Percentiles rank a stretch among this genome's conserved stretches.
Conservation (phyloP, 306 rosid genomes). For the Fragaria iinumae region DNA sequence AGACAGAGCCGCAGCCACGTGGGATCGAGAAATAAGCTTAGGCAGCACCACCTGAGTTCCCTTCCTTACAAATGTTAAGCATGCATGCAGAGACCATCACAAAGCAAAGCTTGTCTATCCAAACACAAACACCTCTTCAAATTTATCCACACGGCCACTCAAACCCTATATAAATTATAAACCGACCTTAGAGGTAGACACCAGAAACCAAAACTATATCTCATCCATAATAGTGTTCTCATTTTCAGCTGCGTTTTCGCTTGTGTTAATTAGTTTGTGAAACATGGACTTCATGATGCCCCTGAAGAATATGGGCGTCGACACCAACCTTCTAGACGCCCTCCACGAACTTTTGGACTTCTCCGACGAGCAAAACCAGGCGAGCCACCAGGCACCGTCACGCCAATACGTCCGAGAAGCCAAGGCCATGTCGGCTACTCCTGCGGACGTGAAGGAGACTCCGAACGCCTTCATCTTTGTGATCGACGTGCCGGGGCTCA, state of each 20-base stretch:
- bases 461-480: constrained; percentile 23
- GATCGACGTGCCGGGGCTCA: constrained; percentile 44
- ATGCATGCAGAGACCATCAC: not conserved
- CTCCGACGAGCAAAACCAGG: constrained; percentile 33
- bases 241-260: not conserved
- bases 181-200: not conserved
- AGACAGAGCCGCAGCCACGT: not conserved
- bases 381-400: constrained; percentile 32
- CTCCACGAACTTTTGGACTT: constrained; percentile 48
- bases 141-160: not conserved
- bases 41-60: not conserved
- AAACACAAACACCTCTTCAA: not conserved
- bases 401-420: constrained; percentile 33
- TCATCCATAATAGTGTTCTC: not conserved
- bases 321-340: constrained; percentile 25
- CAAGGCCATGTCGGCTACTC: constrained; percentile 43
- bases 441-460: constrained; percentile 38
- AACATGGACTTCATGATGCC: constrained; percentile 21
- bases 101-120: not conserved
- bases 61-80: not conserved
- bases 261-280: not conserved
- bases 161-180: not conserved
- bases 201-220: not conserved
- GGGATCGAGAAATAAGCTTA: not conserved
- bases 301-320: constrained; percentile 35